A percentile compares a stretch with the other conserved stretches of the same genome.
Conservation (phyloP, 2,329 filamentous ascomycete species). For the Penicillium verrucosum region DNA sequence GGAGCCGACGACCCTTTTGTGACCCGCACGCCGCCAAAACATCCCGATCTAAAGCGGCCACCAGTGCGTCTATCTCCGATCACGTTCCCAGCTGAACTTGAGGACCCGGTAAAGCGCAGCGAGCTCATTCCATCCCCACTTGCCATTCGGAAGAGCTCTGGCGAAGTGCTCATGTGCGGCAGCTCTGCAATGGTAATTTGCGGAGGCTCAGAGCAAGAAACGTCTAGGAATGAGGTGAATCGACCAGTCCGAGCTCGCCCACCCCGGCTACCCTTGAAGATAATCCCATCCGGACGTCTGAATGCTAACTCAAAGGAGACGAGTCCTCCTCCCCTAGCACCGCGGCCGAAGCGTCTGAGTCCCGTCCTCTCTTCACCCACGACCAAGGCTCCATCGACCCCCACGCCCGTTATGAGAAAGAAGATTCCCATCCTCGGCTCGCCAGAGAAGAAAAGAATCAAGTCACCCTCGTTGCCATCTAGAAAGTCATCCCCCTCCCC, state of each 20-base stretch:
- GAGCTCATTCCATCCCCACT: conserved; percentile 28
- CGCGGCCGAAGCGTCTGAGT: background rate
- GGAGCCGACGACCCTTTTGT: conserved; percentile 28
- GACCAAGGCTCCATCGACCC: background rate
- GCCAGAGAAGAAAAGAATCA: background rate
- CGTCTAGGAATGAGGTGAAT: background rate
- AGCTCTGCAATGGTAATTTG: background rate
- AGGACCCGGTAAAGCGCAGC: conserved; percentile 3
- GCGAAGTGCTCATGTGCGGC: conserved; percentile 1
- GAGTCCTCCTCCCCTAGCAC: background rate
- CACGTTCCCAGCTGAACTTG: background rate
- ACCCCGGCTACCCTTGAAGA: conserved; percentile 23
- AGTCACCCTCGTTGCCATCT: background rate
- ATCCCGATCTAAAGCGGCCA: background rate
- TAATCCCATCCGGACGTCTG: conserved; percentile 13
- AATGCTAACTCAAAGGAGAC: conserved; percentile 1
- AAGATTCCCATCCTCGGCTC: background rate
- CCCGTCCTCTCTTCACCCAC: background rate
- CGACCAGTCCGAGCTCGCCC: conserved; percentile 8
- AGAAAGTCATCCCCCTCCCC: background rate
- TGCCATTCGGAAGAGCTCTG: conserved; percentile 22
- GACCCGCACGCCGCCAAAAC: background rate
- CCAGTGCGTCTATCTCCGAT: conserved; percentile 1
- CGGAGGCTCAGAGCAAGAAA: background rate
- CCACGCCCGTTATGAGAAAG: background rate